These are phyloP conservation scores for Apiospora phragmitis DNA, from an alignment of 2,329 filamentous ascomycete genomes.

Conservation along the genomic window DNA sequence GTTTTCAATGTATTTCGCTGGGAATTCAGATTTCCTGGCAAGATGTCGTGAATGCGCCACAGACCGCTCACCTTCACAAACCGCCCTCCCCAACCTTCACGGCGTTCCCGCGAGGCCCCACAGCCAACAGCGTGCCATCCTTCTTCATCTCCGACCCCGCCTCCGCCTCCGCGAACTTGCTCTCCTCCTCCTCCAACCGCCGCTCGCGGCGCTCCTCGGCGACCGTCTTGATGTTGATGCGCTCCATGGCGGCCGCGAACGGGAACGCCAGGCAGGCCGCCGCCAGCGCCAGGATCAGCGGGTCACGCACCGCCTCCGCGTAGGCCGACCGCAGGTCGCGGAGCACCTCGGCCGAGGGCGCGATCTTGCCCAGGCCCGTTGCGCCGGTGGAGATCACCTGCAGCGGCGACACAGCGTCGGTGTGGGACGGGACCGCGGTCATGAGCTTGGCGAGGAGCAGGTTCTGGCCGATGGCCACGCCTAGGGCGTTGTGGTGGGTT, in stretches of 20 bases:
- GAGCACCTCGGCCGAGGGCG: constrained; percentile 2
- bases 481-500: constrained; percentile 12
- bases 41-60: too few species aligned
- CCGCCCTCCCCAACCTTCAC: too few species aligned
- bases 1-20: too few species aligned
- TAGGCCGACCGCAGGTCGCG: constrained; percentile 13
- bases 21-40: too few species aligned
- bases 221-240: neutral
- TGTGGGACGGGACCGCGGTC: constrained; percentile 13
- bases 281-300: constrained; percentile 16
- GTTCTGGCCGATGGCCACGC: constrained; percentile 17
- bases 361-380: neutral
- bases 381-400: neutral
- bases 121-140: too few species aligned
- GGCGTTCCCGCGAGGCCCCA: too few species aligned
- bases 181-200: neutral
- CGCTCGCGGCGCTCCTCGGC: neutral
- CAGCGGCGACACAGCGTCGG: neutral
- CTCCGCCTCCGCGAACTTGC: too few species aligned
- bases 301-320: constrained; percentile 12
- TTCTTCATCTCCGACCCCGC: too few species aligned
- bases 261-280: constrained; percentile 13
- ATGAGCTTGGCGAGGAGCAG: constrained; percentile 13
- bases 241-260: neutral
- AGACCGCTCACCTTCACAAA: too few species aligned